Evolutionary conservation across 2,329 filamentous ascomycete genomes (phyloP).

Genomic region (Colletotrichum sp.): DNA sequence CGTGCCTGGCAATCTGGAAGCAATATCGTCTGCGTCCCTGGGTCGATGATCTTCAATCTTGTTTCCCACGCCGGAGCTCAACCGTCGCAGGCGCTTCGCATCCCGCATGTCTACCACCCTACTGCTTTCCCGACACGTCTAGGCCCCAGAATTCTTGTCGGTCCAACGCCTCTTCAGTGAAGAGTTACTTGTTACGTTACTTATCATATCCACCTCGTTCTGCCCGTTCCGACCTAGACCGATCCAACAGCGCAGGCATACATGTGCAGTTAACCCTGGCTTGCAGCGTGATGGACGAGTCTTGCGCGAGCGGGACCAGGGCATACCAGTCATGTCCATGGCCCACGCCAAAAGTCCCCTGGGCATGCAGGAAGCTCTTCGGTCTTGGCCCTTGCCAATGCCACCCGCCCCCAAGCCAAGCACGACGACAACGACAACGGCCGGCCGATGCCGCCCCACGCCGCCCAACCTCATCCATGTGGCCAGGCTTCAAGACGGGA

Average conservation of each 20-base stretch:
- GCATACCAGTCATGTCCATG: background rate
- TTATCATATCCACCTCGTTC: background rate
- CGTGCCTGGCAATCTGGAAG: background rate
- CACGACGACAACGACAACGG: background rate
- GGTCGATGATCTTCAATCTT: background rate
- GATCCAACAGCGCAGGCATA: background rate
- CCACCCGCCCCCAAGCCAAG: constrained; percentile 2
- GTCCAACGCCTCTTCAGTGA: background rate
- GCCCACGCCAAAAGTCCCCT: background rate
- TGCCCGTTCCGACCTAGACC: background rate
- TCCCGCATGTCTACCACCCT: constrained; percentile 13
- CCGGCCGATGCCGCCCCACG: constrained; percentile 6
- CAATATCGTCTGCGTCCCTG: background rate
- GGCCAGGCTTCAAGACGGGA: background rate
- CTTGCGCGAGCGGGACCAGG: background rate
- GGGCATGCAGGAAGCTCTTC: background rate
- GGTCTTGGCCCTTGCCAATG: constrained; percentile 12
- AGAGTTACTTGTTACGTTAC: background rate
- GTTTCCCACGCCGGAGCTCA: background rate
- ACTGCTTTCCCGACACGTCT: background rate
- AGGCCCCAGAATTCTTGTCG: background rate
- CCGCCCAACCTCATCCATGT: background rate
- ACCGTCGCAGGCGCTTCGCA: constrained; percentile 19
- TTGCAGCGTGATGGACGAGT: constrained; percentile 1
- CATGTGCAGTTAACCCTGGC: background rate